phyloP scores from a whole-genome alignment of 208 protist species.

The Trypanosoma melophagium region DNA sequence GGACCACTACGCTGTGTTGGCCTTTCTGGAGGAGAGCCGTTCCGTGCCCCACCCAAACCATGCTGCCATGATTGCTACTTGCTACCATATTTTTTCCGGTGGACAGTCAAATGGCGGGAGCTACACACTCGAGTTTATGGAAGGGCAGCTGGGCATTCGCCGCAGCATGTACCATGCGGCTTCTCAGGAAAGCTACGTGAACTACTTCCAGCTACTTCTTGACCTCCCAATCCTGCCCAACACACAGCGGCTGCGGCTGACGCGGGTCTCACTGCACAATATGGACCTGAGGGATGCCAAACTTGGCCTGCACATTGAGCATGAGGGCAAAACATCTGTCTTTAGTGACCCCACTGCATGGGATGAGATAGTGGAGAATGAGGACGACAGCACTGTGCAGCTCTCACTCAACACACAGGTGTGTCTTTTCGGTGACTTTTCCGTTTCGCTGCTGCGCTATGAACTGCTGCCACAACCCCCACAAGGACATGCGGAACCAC shows the following conservation, averaged over 20 bases:
- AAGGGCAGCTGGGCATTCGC: conserved; percentile 52
- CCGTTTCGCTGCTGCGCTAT: conserved; percentile 55
- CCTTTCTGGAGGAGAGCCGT: conserved; percentile 66
- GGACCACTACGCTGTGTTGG: conserved; percentile 57
- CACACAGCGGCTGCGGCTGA: conserved; percentile 46
- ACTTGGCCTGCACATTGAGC: conserved; percentile 59
- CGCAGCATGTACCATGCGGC: conserved; percentile 58
- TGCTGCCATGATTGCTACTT: conserved; percentile 74
- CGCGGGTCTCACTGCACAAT: conserved; percentile 62
- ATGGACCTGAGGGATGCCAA: conserved; percentile 41
- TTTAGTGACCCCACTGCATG: conserved; percentile 66
- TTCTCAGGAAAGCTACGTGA: conserved; percentile 78
- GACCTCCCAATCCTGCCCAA: conserved; percentile 71
- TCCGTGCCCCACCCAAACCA: conserved; percentile 63
- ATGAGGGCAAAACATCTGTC: conserved; percentile 34
- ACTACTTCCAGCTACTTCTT: conserved; percentile 83
- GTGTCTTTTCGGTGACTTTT: conserved; percentile 77
- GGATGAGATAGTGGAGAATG: no score
- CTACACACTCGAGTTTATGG: conserved; percentile 56
- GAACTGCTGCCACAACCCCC: conserved; percentile 22
- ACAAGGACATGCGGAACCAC: conserved; percentile 10
- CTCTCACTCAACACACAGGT: conserved; percentile 48
- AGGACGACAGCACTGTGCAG: conserved; percentile 37
- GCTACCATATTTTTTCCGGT: conserved; percentile 72
- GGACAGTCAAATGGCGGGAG: conserved; percentile 48